Base-by-base conservation (phyloP, 306 rosid genomes). In the Bauhinia variegata region DNA sequence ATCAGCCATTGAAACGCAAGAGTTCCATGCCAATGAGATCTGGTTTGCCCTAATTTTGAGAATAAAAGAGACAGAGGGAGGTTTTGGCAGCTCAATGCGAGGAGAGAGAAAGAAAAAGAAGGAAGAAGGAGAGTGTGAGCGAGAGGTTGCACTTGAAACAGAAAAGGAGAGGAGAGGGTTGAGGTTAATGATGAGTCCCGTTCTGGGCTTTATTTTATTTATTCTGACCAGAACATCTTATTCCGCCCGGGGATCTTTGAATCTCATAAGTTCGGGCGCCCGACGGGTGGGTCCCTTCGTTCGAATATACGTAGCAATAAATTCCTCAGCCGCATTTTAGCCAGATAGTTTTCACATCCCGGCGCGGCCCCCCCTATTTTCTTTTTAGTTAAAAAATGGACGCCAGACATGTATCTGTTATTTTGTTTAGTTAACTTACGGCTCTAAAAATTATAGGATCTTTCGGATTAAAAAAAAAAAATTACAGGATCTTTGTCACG, bases 21-120 rank as follows among this genome's bases (percentile, higher is more conserved):
- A 59, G 37, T 4, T 60, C 59, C 11, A 54, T 39, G 65, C 37
- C 31, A 15, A 23, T 30, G 67, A 67, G 83, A 78, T 78, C 83
- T 59, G 64, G 23, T 68, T 62, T 48, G 63, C 63, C 71, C 82
- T 72, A 63, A 37, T 66, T 37, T 54, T 4, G 19, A 63, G 48
- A 65, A n/a, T n/a, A 15, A 1, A 16, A 31, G 3, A 9, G 28
- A 60, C 8, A 44, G 1, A 44, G 36, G 48, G 31, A 43, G 15
- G 59, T 69, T 18, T 32, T 2, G 18, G 33, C 19, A 57, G 44
- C 44, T 23, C 60, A 56, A 56, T 32, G 37, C 54, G 60, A 42
- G 28, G 2, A 41, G 67, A 41, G 36, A 11, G 33, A 33, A 53
- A 36, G 6, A 8, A 36, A 36, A 5, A 5, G 6, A 8, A 36